Evolutionary conservation across 345 rosid species (phyloP).

Genomic region (Excoecaria cochinchinensis): DNA sequence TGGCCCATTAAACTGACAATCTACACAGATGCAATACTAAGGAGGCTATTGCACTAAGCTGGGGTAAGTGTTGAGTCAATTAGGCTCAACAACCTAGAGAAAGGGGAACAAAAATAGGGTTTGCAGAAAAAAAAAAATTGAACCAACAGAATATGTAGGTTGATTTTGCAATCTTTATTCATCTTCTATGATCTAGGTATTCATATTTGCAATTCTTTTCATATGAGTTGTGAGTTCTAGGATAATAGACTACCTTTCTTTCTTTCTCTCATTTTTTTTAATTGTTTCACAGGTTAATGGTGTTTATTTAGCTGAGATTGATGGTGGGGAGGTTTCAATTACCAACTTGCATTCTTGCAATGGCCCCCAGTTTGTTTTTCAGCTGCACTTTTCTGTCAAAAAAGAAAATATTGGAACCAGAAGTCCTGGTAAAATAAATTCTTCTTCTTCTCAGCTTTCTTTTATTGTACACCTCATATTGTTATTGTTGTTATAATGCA

Average conservation of each 20-base stretch:
- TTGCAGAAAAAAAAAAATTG: background rate
- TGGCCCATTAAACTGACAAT: background rate
- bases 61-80: background rate
- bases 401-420: slow-evolving; percentile 13
- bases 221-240: background rate
- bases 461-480: background rate
- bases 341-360: slow-evolving; percentile 65
- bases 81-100: background rate
- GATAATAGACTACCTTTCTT: background rate
- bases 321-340: slow-evolving; percentile 59
- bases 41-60: background rate
- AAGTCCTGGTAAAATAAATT: slow-evolving; percentile 22
- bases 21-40: background rate
- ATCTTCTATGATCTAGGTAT: background rate
- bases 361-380: slow-evolving; percentile 54
- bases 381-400: slow-evolving; percentile 39
- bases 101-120: background rate
- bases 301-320: slow-evolving; percentile 57
- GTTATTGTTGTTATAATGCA: background rate
- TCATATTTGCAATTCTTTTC: background rate
- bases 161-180: background rate
- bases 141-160: background rate
- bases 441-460: background rate
- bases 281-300: slow-evolving; percentile 51
- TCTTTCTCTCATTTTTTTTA: background rate